Base-by-base conservation (phyloP, 768 basidiomycete genomes). In the Calocera cornea region DNA sequence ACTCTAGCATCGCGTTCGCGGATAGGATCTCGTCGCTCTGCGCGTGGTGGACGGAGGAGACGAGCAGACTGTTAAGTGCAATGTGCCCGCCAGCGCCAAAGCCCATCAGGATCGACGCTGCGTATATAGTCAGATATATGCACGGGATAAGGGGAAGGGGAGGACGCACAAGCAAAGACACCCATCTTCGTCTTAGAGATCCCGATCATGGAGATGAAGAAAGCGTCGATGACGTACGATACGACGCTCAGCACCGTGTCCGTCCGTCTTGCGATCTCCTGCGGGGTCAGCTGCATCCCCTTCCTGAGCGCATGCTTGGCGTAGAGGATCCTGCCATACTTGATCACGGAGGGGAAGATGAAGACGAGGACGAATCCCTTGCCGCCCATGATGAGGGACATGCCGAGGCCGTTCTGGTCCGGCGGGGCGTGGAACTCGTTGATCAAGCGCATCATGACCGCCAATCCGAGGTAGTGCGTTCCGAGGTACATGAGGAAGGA, bases 1-100 rank as follows among this genome's bases (percentile, higher is more conserved):
- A 60, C 54, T 60, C 54, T 11, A 60, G 54, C 54, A 60, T 60
- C 54, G 54, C 54, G 54, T 60, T 60, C 27, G 54, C 54, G 54
- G 27, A 29, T 10, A 60, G 54, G 54, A 60, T 60, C 54, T 60
- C 54, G 54, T 60, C 54, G 54, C 54, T 60, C 31, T 60, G 54
- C 54, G 54, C 24, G 54, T 60, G 54, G 31, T 60, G 54, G 54
- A 60, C 54, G 54, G 54, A 60, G 31, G 54, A 60, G 54, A 60
- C 54, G 54, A 60, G 54, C 54, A 60, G 54, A 27, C 54, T 60
- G 54, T 60, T 60, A 27, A 60, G 54, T 16, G 54, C 54, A 10
- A 60, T 60, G 54, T 60, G 54, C 31, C 54, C 54, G 54, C 54
- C 54, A 16, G 54, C 54, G 24, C 54, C 54, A 27, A 60, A 60